Conservation (phyloP, 345 rosid genomes). For the Syzygium oleosum region DNA sequence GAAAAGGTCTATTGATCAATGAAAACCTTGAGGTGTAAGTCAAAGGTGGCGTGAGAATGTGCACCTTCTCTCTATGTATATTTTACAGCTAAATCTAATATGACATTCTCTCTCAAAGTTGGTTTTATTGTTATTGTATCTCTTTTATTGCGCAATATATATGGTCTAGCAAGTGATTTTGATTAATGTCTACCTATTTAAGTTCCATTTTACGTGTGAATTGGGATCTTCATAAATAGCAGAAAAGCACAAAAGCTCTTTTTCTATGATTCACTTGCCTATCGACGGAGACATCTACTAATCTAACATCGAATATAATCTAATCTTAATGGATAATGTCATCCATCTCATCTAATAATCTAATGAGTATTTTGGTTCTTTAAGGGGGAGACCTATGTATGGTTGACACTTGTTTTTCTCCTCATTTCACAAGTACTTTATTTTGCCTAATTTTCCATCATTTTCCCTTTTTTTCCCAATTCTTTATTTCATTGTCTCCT, state of each 20-base stretch:
- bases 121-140: background rate
- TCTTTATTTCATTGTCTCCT: background rate
- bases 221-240: background rate
- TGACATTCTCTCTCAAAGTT: background rate
- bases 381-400: background rate
- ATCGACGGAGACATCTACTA: background rate
- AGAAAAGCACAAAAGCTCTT: background rate
- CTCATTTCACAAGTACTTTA: background rate
- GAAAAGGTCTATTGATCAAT: too few species aligned
- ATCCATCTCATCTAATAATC: background rate
- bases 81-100: background rate
- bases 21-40: too few species aligned
- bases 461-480: background rate
- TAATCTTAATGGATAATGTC: background rate
- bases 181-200: background rate
- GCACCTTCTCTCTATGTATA: background rate
- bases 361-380: background rate
- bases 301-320: background rate
- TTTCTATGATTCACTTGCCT: background rate
- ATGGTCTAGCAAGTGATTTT: background rate
- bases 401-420: background rate
- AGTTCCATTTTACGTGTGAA: background rate
- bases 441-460: background rate
- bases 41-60: too few species aligned
- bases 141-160: background rate